Base-by-base conservation (phyloP, 768 basidiomycete genomes). In the Asterophora lycoperdoides region DNA sequence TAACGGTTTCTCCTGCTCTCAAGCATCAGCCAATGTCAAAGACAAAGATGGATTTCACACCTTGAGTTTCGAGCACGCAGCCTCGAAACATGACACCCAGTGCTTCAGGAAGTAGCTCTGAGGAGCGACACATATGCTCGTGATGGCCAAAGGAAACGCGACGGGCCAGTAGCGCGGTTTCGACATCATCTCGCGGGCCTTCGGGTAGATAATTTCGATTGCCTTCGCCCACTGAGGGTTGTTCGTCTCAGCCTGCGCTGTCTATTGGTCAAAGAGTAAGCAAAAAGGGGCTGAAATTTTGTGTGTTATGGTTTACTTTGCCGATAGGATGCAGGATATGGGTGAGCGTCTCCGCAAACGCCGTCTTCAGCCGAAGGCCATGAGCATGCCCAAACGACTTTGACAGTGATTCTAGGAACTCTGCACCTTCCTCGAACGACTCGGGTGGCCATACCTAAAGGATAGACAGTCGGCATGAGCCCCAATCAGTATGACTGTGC, bases 201-300 rank as follows among this genome's bases (percentile, higher is more conserved):
- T 89, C 2, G 87, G 86, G 62, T 83, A 84, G 29, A 94, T 89
- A 10, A 77, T 71, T 62, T 93, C 86, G 26, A 93, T 87, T 0
- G 93, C 93, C 62, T 90, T 92, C 5, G 86, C 90, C 93, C 93
- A 97, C 56, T 88, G 77, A 0, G 93, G 93, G 64, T 94, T 87
- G 58, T 96, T 96, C 41, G 94, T 93, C 68, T 97, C 93, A 5
- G 91, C 93, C 68, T 93, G 92, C 0, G 91, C 94, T 33, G 87
- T 94, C 89, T 93, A 45, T 18, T 32, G 30, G 30, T 32, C 20
- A 17, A 17, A 17, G 42, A 36, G 11, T 44, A 30, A 49, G 40
- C n/a, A 59, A 47, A 20, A 14, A 28, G 10, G 35, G 40, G 17
- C 20, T 37, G 23, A 28, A 49, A 29, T 13, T 41, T 19, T 26